Evolutionary conservation across 805 yeast genomes (phyloP), one percentile per base, ranked within the genome.

Genomic region (Kuraishia cidri): DNA sequence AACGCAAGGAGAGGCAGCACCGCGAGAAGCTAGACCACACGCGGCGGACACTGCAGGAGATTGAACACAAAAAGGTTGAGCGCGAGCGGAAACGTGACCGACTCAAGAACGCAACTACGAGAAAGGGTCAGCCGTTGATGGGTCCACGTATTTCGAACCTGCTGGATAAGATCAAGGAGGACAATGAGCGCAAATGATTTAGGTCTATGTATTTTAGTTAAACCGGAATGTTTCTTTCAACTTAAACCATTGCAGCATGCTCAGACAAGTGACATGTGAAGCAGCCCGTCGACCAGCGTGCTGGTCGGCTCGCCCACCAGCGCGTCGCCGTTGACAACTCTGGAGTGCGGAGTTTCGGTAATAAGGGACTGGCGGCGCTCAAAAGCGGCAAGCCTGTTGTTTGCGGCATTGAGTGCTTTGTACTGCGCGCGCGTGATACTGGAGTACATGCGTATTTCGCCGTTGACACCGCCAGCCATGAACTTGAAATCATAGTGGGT

Each of bases 91-190:
- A 67, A 43, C 60, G 67, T 19, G 45, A 46, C 24, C n/a, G n/a
- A n/a, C 51, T 78, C 32, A 58, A 64, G 6, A 63, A 68, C 37
- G 43, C 58, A 6, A 76, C 63, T 39, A 88, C 95, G 1, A 64
- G 65, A 45, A 50, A 61, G 3, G 97, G 97, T 0, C 97, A 88
- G 53, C 97, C 97, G 2, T 56, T 73, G 29, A 84, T 88, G 90
- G 95, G 86, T 0, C 94, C 95, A 11, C 72, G 94, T 54, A 84
- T 88, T 37, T 79, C 75, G 35, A 72, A 75, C 44, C 60, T 88
- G 28, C 63, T 88, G 31, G 92, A 81, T 34, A 84, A 86, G 54
- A 83, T 88, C 39, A 76, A 72, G 47, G 56, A 56, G 19, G 78
- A 73, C 40, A 39, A 36, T 29, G 30, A 42, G 20, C 31, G 11